phyloP scores from a whole-genome alignment of 305 asterid genomes.

The Fraxinus ornus region DNA sequence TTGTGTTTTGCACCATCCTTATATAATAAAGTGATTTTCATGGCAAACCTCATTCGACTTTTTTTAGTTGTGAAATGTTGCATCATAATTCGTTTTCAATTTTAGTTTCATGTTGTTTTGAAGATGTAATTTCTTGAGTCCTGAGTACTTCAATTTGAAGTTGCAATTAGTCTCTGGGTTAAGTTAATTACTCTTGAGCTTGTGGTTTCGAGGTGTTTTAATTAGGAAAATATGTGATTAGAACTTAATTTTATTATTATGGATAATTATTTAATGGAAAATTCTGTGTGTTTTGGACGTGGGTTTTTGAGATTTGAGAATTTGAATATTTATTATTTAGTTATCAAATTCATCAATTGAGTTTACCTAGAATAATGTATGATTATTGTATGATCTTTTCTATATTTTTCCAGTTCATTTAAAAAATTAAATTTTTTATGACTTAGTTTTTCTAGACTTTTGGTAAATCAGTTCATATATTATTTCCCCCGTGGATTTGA shows the following conservation, averaged over 20 bases:
- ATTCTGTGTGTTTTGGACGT: not conserved
- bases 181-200: not conserved
- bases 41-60: conserved; percentile 20
- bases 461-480: not conserved
- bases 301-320: not conserved
- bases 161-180: not conserved
- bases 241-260: not conserved
- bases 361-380: too few relatives aligned
- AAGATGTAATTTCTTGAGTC: conserved; percentile 64
- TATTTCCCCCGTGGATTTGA: not conserved
- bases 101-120: not conserved
- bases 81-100: conserved; percentile 16
- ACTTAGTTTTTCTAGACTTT: not conserved
- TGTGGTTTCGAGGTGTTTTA: not conserved
- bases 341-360: not conserved
- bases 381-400: not conserved
- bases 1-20: conserved; percentile 87
- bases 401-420: not conserved
- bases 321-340: not conserved
- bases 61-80: conserved; percentile 12
- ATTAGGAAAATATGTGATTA: not conserved
- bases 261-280: not conserved
- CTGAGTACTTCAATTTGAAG: not conserved
- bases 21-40: conserved; percentile 11
- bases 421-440: not conserved